Evolutionary conservation across 768 basidiomycete genomes (phyloP).

Genomic region (Exidia glandulosa): DNA sequence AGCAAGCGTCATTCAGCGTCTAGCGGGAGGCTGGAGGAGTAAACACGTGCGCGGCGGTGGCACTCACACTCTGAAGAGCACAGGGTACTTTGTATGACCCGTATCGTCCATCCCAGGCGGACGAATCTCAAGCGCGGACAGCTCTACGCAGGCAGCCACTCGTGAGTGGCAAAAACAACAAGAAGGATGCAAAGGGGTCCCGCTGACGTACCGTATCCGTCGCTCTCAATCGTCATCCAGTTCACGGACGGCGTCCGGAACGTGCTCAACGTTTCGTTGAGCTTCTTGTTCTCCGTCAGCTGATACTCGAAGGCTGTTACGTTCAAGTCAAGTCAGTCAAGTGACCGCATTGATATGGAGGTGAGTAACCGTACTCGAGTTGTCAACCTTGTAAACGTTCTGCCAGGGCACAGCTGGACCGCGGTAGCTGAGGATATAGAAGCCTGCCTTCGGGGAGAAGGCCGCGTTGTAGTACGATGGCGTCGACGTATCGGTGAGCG

Average conservation of each 20-base stretch:
- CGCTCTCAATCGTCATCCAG: slow-evolving; percentile 62
- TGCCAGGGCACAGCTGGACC: slow-evolving; percentile 88
- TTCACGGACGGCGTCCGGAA: slow-evolving; percentile 64
- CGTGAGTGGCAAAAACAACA: not conserved
- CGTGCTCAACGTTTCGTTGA: slow-evolving; percentile 51
- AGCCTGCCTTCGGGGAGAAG: slow-evolving; percentile 82
- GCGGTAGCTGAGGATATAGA: slow-evolving; percentile 67
- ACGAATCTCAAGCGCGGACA: slow-evolving; percentile 84
- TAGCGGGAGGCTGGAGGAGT: not conserved
- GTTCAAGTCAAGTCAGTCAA: not conserved
- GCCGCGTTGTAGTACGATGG: slow-evolving; percentile 50
- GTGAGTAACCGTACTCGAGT: slow-evolving; percentile 29
- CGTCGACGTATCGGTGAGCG: slow-evolving; percentile 40
- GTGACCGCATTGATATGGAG: not conserved
- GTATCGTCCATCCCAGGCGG: slow-evolving; percentile 90
- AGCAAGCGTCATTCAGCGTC: slow-evolving; percentile 4
- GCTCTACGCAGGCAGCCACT: slow-evolving; percentile 34
- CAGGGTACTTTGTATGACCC: slow-evolving; percentile 92
- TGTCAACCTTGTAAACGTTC: slow-evolving; percentile 50
- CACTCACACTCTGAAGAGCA: slow-evolving; percentile 73
- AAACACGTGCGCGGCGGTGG: not conserved
- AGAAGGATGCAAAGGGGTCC: too few relatives aligned
- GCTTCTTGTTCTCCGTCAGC: slow-evolving; percentile 57
- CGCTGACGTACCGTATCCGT: slow-evolving; percentile 70
- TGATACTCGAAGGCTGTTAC: slow-evolving; percentile 40